These are phyloP conservation scores for Eugenia klotzschiana DNA, from an alignment of 441 rosid species.

Conservation along the genomic window DNA sequence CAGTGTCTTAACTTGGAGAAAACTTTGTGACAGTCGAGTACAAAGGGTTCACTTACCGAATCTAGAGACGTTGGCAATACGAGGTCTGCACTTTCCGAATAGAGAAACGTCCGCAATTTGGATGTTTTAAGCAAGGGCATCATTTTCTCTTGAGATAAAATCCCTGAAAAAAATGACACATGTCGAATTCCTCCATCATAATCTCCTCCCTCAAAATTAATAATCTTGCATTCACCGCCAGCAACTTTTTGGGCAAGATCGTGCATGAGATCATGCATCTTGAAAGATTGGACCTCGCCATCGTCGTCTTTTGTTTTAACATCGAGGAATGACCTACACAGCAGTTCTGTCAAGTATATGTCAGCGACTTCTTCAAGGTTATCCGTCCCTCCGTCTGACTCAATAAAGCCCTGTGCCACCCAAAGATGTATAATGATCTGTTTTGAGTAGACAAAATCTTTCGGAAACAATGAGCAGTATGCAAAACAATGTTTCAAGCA, in stretches of 20 bases:
- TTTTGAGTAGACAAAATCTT: neutral
- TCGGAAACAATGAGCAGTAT: neutral
- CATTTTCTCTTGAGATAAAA: fast-evolving
- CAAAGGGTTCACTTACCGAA: no score
- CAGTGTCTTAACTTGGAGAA: no score
- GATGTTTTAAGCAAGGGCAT: fast-evolving
- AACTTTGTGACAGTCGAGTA: no score
- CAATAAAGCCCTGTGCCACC: no score
- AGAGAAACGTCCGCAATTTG: neutral
- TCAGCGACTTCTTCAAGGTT: no score
- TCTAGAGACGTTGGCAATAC: no score
- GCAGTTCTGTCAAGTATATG: no score
- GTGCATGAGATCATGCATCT: neutral
- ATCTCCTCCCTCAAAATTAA: fast-evolving
- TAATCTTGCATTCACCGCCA: neutral
- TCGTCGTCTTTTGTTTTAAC: fast-evolving
- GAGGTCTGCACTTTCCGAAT: no score
- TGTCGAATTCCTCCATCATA: neutral
- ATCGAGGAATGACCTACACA: neutral
- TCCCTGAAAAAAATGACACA: fast-evolving
- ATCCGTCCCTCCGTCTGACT: no score
- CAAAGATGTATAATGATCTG: no score
- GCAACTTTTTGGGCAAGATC: neutral
- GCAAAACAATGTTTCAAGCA: neutral
- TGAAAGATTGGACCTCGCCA: fast-evolving